Evolutionary conservation across 78 protist genomes (phyloP), one percentile per base, ranked within the genome.

Genomic region (Dictyostelium brefeldianum): DNA sequence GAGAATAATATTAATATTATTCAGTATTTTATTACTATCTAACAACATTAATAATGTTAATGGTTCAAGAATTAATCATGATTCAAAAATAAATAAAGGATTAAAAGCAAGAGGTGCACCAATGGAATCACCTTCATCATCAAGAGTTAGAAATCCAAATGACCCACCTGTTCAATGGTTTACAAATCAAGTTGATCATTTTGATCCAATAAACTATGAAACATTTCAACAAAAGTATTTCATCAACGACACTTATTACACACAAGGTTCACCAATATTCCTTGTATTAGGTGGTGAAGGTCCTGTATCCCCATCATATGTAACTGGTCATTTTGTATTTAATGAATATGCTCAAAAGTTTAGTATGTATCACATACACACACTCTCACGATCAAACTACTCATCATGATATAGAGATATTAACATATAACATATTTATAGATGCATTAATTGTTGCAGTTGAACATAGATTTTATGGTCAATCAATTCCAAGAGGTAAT

Each of bases 401-500:
- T n/a, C n/a, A n/a, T n/a, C n/a, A n/a, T n/a, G n/a, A n/a, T n/a
- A n/a, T n/a, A n/a, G 36, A 51, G 15, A 51, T 51, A 14, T 51
- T 51, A 51, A 51, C 15, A 14, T 51, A 14, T 51, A n/a, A n/a
- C 43, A 36, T 36, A 25, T 69, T 25, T 69, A 46, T 36, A 69
- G 41, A 78, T 36, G 96, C 92, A 1, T 50, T 79, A 18, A 77
- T 94, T 18, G 93, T 94, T 5, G 54, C 91, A 1, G 81, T 85
- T 47, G 96, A 94, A 57, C 96, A 91, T 54, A 74, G 96, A 67
- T 85, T 80, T 57, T 94, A 84, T 47, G 96, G 96, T 25, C 20
- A 85, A 10, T 48, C 75, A 14, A 17, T 41, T 1, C 94, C 94
- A 53, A 20, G 8, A 18, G 71, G 80, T 62, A 11, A 31, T 14